These are phyloP conservation scores for Hericium rajendrae DNA, from an alignment of 768 basidiomycete genomes.

Conservation along the genomic window DNA sequence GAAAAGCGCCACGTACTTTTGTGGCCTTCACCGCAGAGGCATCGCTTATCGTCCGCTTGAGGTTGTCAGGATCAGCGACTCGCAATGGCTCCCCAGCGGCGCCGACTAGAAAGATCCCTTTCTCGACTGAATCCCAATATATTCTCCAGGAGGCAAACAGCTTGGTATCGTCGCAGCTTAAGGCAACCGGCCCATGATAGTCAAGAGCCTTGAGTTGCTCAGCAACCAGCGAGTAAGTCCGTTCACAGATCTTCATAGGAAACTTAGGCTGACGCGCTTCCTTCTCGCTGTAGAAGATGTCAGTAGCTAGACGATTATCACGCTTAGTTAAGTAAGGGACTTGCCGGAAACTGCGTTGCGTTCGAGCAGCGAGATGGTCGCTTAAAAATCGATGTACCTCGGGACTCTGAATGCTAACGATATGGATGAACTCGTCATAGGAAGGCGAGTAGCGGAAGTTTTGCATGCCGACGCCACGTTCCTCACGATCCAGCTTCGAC, in stretches of 20 bases:
- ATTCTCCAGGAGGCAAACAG: slow-evolving; percentile 17
- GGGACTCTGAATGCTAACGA: slow-evolving; percentile 15
- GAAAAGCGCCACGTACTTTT: slow-evolving; percentile 10
- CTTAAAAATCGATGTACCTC: no score
- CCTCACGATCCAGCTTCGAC: slow-evolving; percentile 15
- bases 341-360: slow-evolving; percentile 13
- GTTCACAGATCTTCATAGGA: slow-evolving; percentile 4
- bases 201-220: no score
- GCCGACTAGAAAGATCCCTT: slow-evolving; percentile 20
- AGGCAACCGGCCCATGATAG: slow-evolving; percentile 15
- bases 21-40: slow-evolving; percentile 12
- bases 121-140: slow-evolving; percentile 16
- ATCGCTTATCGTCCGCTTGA: slow-evolving; percentile 10
- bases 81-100: slow-evolving; percentile 14
- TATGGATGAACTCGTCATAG: slow-evolving; percentile 22
- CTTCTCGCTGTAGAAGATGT: slow-evolving; percentile 9
- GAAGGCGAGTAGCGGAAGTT: slow-evolving; percentile 27
- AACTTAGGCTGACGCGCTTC: slow-evolving; percentile 12
- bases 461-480: slow-evolving; percentile 23
- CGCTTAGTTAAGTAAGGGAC: slow-evolving; percentile 16
- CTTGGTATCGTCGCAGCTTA: slow-evolving; percentile 30
- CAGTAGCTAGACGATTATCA: slow-evolving; percentile 14
- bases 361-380: slow-evolving; percentile 13
- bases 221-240: neutral
- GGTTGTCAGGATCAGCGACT: slow-evolving; percentile 17